Conservation (phyloP, 305 asterid genomes). For the Fraxinus ornus region DNA sequence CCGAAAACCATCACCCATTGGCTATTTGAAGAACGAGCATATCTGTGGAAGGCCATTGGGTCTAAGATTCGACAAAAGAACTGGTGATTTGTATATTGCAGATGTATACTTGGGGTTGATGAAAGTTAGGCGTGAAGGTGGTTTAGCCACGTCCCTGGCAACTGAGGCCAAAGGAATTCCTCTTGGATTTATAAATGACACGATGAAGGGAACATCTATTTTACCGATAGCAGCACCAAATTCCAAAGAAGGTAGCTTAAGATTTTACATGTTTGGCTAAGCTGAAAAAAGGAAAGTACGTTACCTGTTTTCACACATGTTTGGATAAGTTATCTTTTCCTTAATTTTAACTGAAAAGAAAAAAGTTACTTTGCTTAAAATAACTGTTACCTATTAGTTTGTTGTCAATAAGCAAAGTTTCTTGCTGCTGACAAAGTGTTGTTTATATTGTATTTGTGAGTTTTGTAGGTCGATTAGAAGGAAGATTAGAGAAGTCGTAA, state of each 20-base stretch:
- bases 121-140: slow-evolving; percentile 97
- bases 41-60: slow-evolving; percentile 97
- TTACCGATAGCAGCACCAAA: slow-evolving; percentile 83
- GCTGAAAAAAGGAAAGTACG: background rate
- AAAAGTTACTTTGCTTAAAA: background rate
- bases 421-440: background rate
- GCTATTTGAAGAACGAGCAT: slow-evolving; percentile 78
- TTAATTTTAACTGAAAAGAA: background rate
- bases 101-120: slow-evolving; percentile 91
- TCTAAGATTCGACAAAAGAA: slow-evolving; percentile 67
- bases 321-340: background rate
- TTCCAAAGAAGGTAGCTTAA: slow-evolving; percentile 66
- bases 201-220: slow-evolving; percentile 72
- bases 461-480: background rate
- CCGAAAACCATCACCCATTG: slow-evolving; percentile 54
- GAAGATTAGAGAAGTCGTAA: background rate
- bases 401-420: background rate
- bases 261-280: background rate
- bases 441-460: background rate
- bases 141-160: slow-evolving; percentile 68
- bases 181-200: slow-evolving; percentile 72
- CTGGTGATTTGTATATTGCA: slow-evolving; percentile 82
- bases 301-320: background rate
- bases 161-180: slow-evolving; percentile 86
- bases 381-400: background rate